Percentiles rank a stretch among this genome's conserved stretches.
Evolutionary conservation across 2,329 filamentous ascomycete species (phyloP).

Genomic region (Talaromyces piceae): DNA sequence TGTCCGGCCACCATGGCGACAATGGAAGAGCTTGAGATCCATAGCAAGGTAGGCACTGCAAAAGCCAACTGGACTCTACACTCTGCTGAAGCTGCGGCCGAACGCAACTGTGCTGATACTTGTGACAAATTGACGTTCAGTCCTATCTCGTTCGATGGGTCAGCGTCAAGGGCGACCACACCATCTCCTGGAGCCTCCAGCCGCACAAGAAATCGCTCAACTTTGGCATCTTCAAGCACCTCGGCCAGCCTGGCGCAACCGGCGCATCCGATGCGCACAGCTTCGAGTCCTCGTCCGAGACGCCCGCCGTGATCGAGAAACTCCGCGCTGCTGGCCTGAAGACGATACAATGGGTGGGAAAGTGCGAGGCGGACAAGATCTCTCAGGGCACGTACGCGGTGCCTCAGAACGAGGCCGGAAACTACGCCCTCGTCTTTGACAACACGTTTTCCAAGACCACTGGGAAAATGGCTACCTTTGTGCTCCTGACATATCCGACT

Average conservation of each 20-base stretch:
- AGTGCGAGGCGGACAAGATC: slow-evolving; percentile 94
- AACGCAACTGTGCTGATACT: slow-evolving; percentile 4
- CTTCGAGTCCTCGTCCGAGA: slow-evolving; percentile 28
- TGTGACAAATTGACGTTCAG: slow-evolving; percentile 40
- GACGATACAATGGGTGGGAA: slow-evolving; percentile 72
- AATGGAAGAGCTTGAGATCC: slow-evolving; percentile 94
- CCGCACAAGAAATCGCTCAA: slow-evolving; percentile 98
- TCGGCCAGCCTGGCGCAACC: slow-evolving; percentile 57
- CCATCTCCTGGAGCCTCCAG: slow-evolving; percentile 95
- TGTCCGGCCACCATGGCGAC: slow-evolving; percentile 61
- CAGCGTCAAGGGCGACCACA: slow-evolving; percentile 79
- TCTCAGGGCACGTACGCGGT: slow-evolving; percentile 86
- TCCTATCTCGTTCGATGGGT: slow-evolving; percentile 98
- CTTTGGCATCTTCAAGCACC: slow-evolving; percentile 96
- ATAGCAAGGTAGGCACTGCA: slow-evolving; percentile 70
- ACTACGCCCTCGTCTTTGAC: slow-evolving; percentile 95
- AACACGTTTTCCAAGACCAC: slow-evolving; percentile 97
- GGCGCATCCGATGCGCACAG: slow-evolving; percentile 37
- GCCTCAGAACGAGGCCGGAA: slow-evolving; percentile 64
- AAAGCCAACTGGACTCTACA: background rate
- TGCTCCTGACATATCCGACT: slow-evolving; percentile 87
- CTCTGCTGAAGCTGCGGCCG: background rate
- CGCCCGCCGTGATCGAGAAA: slow-evolving; percentile 59
- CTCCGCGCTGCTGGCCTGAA: slow-evolving; percentile 56
- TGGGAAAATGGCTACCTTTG: slow-evolving; percentile 91